Conservation (phyloP, 116 monocot genomes). For the Thalassia testudinum region DNA sequence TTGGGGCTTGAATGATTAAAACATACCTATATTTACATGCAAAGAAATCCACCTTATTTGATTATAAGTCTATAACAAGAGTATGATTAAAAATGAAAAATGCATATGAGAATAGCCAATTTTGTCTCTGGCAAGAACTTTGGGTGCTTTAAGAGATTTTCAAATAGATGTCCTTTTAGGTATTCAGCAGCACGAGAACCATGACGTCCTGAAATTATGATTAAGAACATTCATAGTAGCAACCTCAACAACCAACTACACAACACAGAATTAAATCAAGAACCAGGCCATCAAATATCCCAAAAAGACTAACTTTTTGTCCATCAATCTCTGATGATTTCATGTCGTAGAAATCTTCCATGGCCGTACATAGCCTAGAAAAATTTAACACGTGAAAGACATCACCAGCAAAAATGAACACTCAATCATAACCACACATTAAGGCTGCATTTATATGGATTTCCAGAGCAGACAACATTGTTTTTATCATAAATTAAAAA, state of each 20-base stretch:
- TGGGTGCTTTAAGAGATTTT: conserved; percentile 84
- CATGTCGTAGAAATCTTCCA: conserved; percentile 89
- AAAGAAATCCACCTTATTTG: background rate
- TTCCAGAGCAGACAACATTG: no score
- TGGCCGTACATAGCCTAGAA: no score
- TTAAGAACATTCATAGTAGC: no score
- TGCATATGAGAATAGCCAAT: conserved; percentile 45
- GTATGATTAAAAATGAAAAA: background rate
- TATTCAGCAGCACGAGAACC: conserved; percentile 86
- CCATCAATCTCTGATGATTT: conserved; percentile 43
- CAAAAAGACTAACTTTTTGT: conserved; percentile 61
- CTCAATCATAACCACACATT: no score
- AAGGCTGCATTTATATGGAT: no score
- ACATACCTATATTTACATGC: conserved; percentile 72
- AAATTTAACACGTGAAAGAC: no score
- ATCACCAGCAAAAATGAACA: no score
- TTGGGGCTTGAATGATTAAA: no score
- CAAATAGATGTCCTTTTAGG: conserved; percentile 76
- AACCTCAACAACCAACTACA: no score
- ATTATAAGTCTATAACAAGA: background rate
- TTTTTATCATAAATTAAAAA: no score
- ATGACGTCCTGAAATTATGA: conserved; percentile 80
- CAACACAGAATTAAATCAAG: background rate
- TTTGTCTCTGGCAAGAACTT: conserved; percentile 64
- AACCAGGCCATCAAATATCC: conserved; percentile 72